Evolutionary conservation across 2,329 filamentous ascomycete species (phyloP).

Genomic region (Emmonsiellopsis sp.): DNA sequence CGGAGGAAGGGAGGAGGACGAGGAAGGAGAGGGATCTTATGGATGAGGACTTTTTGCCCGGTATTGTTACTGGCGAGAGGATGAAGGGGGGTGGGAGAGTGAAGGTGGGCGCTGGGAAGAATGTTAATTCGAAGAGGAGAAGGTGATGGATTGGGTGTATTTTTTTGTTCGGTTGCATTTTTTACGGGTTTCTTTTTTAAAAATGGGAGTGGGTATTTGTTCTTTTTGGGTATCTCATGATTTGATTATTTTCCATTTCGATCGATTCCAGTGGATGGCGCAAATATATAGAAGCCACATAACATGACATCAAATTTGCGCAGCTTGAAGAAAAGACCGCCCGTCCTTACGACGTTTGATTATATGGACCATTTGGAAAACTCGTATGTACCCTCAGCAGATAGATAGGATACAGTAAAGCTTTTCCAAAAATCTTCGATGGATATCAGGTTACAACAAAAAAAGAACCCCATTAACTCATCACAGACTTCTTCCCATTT

Average conservation of each 20-base stretch:
- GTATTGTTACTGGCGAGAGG: conserved; percentile 72
- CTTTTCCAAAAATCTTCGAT: too few relatives aligned
- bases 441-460: too few relatives aligned
- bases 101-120: conserved; percentile 74
- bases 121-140: conserved; percentile 67
- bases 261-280: not conserved
- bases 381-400: too few relatives aligned
- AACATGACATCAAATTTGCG: too few relatives aligned
- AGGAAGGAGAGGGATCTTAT: conserved; percentile 71
- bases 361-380: too few relatives aligned
- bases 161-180: conserved; percentile 4
- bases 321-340: too few relatives aligned
- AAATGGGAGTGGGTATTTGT: not conserved
- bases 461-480: not conserved
- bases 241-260: not conserved
- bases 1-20: conserved; percentile 49
- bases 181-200: not conserved
- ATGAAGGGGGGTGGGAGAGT: conserved; percentile 55
- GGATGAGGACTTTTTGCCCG: conserved; percentile 88
- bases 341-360: too few relatives aligned
- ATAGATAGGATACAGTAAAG: too few relatives aligned
- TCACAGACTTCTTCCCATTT: not conserved
- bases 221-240: not conserved
- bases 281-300: not conserved
- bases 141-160: conserved; percentile 12